Percentiles rank a stretch among this genome's conserved stretches.
Evolutionary conservation across 1,139 yeast species (phyloP).

Genomic region (Candida albicans): DNA sequence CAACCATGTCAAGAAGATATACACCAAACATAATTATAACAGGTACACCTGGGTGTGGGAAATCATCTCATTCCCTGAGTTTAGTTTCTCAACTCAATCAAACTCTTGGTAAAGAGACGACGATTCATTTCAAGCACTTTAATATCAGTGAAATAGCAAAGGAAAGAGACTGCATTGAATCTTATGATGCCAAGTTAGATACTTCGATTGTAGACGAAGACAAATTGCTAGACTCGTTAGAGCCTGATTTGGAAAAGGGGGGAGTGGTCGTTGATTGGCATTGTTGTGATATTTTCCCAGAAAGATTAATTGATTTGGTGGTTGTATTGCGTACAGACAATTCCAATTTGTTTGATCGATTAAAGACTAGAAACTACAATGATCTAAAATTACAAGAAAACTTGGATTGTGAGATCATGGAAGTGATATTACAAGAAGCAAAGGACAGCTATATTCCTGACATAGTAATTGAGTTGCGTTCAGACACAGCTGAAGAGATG

Average conservation of each 20-base stretch:
- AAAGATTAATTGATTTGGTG: conserved; percentile 85
- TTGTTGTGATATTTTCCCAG: conserved; percentile 94
- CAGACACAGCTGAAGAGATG: conserved; percentile 73
- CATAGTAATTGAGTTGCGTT: conserved; percentile 75
- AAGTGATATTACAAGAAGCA: conserved; percentile 85
- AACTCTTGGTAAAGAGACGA: conserved; percentile 11
- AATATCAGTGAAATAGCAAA: conserved; percentile 83
- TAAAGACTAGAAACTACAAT: conserved; percentile 71
- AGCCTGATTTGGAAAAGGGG: conserved; percentile 78
- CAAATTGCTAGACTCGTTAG: conserved; percentile 75
- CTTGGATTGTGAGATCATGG: conserved; percentile 96
- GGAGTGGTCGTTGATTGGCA: conserved; percentile 94
- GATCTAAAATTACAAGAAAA: conserved; percentile 85
- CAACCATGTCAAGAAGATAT: conserved; percentile 37
- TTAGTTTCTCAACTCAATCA: conserved; percentile 52
- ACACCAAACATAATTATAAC: conserved; percentile 85
- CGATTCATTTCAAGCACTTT: conserved; percentile 47
- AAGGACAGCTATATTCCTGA: conserved; percentile 74
- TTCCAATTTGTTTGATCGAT: conserved; percentile 67
- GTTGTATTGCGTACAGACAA: conserved; percentile 84
- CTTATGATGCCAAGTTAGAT: conserved; percentile 82
- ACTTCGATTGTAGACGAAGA: conserved; percentile 93
- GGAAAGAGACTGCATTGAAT: conserved; percentile 72
- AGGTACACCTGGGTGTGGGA: conserved; percentile 98
- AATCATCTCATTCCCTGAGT: conserved; percentile 77